Conservation (phyloP, 805 yeast species). For the Yueomyces sp. region DNA sequence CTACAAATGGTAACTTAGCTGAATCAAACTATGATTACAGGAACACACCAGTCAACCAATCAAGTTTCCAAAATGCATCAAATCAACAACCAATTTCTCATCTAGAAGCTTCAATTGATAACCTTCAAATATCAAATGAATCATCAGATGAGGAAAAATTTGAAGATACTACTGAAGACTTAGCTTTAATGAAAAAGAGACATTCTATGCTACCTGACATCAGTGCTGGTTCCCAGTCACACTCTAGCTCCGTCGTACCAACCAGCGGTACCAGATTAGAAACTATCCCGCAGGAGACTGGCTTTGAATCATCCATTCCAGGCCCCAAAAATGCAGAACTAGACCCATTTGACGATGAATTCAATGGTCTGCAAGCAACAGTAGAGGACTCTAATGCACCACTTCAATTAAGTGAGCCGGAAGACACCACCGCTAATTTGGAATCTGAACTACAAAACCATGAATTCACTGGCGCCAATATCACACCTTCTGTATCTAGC, state of each 20-base stretch:
- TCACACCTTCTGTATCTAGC: slow-evolving; percentile 2
- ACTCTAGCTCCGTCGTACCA: background rate
- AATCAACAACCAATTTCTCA: background rate
- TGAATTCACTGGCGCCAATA: slow-evolving; percentile 10
- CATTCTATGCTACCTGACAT: background rate
- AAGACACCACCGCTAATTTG: slow-evolving; percentile 6
- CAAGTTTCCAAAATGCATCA: background rate
- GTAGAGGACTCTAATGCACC: slow-evolving; percentile 22
- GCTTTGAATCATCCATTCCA: background rate
- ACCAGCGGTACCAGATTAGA: background rate
- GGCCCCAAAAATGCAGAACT: slow-evolving; percentile 5
- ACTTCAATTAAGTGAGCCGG: slow-evolving; percentile 17
- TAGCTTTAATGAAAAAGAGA: background rate
- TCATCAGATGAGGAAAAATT: slow-evolving; percentile 28
- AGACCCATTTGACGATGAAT: slow-evolving; percentile 29
- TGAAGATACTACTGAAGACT: slow-evolving; percentile 3
- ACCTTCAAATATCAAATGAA: slow-evolving; percentile 29
- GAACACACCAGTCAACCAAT: background rate
- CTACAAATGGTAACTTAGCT: no score
- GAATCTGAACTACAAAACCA: slow-evolving; percentile 15
- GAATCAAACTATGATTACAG: no score
- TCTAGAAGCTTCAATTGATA: background rate
- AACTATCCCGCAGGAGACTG: background rate
- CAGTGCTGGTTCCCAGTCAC: background rate
- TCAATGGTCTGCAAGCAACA: slow-evolving; percentile 32